phyloP scores from a whole-genome alignment of 306 rosid genomes.

The Quercus engelmannii region DNA sequence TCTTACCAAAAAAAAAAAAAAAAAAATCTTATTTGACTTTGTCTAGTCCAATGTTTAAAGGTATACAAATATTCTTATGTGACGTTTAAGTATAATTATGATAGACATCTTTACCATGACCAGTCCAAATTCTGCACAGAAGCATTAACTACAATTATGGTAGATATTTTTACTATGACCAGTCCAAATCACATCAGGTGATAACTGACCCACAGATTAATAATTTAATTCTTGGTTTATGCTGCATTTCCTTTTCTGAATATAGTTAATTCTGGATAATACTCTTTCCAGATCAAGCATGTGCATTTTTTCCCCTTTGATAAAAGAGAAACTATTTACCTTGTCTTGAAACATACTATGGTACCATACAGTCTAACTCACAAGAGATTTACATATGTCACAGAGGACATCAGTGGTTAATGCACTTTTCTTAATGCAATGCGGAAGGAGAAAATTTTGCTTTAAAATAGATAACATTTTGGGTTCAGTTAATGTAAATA shows the following conservation, averaged over 20 bases:
- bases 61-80: not conserved
- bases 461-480: not conserved
- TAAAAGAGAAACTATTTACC: not conserved
- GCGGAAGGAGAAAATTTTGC: not conserved
- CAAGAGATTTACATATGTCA: not conserved
- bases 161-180: not conserved
- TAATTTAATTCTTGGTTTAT: not conserved
- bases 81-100: not conserved
- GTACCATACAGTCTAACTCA: not conserved
- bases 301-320: not conserved
- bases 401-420: not conserved
- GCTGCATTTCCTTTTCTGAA: not conserved
- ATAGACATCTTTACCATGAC: not conserved
- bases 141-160: not conserved
- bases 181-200: not conserved
- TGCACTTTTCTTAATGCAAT: not conserved
- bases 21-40: not conserved
- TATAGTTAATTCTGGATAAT: not conserved
- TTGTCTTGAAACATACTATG: not conserved
- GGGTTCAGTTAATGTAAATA: not conserved
- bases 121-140: not conserved
- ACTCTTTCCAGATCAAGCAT: not conserved
- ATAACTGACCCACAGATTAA: not conserved
- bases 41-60: not conserved
- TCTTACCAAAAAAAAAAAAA: not conserved